These are phyloP conservation scores for Trichophyton equinum DNA, from an alignment of 2,329 filamentous ascomycete species.

Conservation along the genomic window DNA sequence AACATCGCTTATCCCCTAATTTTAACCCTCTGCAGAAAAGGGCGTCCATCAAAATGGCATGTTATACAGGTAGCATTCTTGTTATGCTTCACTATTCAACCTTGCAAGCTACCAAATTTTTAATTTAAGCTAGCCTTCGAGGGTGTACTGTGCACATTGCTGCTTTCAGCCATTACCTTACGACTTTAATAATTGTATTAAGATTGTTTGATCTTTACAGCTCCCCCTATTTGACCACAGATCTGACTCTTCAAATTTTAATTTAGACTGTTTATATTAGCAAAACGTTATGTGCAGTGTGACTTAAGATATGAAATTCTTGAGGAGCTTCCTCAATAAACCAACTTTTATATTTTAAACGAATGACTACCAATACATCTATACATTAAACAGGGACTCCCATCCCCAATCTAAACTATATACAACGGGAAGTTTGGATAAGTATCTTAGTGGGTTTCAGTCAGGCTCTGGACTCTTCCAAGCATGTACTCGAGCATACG, in stretches of 20 bases:
- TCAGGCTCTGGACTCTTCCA: constrained; percentile 42
- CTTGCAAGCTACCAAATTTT: background rate
- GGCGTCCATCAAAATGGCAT: background rate
- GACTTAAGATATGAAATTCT: too few species aligned
- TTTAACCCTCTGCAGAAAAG: background rate
- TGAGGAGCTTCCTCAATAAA: background rate
- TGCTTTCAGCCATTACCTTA: background rate
- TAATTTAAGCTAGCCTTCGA: background rate
- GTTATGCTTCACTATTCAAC: background rate
- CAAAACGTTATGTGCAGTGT: too few species aligned
- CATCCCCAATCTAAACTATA: background rate
- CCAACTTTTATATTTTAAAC: background rate
- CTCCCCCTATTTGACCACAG: background rate
- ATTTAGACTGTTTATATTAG: too few species aligned
- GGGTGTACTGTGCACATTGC: background rate
- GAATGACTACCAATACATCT: background rate
- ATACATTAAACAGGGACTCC: background rate
- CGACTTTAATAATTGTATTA: background rate
- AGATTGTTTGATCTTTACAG: background rate
- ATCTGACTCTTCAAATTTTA: background rate
- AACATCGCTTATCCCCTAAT: background rate
- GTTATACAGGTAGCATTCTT: background rate
- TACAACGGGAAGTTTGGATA: background rate
- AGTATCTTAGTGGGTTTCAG: background rate
- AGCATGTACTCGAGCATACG: constrained; percentile 60